Evolutionary conservation across 306 rosid genomes (phyloP), one percentile per base, ranked within the genome.

Genomic region (Boehmeria nivea): DNA sequence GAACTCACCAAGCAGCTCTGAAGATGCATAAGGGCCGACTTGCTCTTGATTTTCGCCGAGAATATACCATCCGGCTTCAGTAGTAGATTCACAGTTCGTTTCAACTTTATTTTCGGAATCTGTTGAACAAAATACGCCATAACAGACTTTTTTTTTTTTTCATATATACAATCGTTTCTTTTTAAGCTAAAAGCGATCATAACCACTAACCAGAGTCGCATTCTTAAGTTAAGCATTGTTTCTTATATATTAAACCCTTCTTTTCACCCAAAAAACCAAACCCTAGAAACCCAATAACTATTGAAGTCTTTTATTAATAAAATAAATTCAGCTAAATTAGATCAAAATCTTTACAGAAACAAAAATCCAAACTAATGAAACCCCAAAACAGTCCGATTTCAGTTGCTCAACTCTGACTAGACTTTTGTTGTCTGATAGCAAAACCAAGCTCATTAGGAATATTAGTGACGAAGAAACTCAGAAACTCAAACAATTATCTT

Each of bases 1-100:
- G 23, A 51, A 78, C 89, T 91, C 72, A 93, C 99, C 89, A 47
- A 76, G 82, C 64, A 93, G 61, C 81, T 93, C 99, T 1, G 89
- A 75, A 66, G 77, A 69, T 3, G 76, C 78, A 59, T 93, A 93
- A 14, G 99, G 99, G 26, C 96, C 99, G 21, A 85, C 28, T 46
- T 82, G 86, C 40, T 93, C 88, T 36, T 87, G 95, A 79, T 83
- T 68, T 13, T 85, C 89, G 17, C 89, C 87, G 2, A 85, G 88
- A 63, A 93, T 78, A 48, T 64, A 87, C 99, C 99, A 93, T 58
- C 96, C 95, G 8, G 57, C 71, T 67, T 82, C 93, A 39, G 66
- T 45, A 49, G 33, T 25, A 20, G 49, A 51, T 51, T 58, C 63
- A 47, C 42, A 21, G 64, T 57, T 37, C 58, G 60, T 67, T 20